These are phyloP conservation scores for Helicostylum pulchrum DNA, from an alignment of 192 early-diverging fungal species.

Conservation along the genomic window DNA sequence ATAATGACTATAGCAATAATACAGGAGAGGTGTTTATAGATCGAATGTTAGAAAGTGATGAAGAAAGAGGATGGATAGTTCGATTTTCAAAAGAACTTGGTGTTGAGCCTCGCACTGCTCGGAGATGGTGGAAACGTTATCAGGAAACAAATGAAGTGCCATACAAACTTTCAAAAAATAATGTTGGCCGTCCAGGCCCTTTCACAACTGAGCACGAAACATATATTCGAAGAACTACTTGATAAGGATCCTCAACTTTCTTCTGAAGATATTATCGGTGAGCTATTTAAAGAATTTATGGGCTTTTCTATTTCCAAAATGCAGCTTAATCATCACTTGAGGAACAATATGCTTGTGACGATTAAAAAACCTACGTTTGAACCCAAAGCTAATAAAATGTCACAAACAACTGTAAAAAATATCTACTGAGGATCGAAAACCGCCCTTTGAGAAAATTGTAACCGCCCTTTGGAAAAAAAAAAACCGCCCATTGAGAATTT, in stretches of 20 bases:
- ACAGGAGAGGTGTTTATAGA: not conserved
- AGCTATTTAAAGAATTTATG: not conserved
- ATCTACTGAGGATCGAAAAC: no score
- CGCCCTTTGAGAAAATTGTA: no score
- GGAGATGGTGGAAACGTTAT: not conserved
- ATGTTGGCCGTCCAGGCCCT: not conserved
- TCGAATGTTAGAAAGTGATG: not conserved
- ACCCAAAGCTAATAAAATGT: not conserved
- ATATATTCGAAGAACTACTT: not conserved
- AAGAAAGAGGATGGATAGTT: conserved; percentile 1
- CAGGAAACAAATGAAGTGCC: conserved; percentile 1
- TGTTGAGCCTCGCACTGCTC: not conserved
- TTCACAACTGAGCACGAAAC: not conserved
- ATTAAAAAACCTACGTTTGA: conserved; percentile 1
- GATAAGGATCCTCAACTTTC: not conserved
- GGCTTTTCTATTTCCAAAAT: not conserved
- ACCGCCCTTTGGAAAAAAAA: no score
- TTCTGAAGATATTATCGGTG: not conserved
- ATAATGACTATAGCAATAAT: not conserved
- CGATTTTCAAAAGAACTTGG: not conserved
- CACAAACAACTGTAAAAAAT: no score
- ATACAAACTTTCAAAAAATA: conserved; percentile 1
- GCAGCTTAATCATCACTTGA: conserved; percentile 5
- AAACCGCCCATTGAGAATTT: no score
- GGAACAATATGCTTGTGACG: not conserved